A percentile compares a stretch with the other conserved stretches of the same genome.
phyloP scores from a whole-genome alignment of 2,329 filamentous ascomycete species.

The Aspergillus pseudoviridinutans region DNA sequence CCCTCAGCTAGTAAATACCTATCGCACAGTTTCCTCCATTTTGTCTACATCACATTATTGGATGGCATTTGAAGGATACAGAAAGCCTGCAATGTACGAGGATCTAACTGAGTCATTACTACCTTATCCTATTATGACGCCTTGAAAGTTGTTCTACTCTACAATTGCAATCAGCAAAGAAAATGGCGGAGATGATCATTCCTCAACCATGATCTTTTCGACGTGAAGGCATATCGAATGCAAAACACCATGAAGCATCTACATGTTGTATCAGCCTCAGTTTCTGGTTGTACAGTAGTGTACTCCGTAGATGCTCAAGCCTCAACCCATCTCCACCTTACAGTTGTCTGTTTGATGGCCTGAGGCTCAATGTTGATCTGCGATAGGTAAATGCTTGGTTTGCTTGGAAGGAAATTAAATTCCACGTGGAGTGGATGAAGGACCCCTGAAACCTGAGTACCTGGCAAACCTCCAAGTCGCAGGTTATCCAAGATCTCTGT shows the following conservation, averaged over 20 bases:
- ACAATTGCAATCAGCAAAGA: background rate
- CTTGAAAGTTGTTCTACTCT: too few relatives aligned
- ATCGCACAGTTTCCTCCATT: background rate
- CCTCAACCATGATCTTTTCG: background rate
- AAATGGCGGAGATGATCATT: slow-evolving; percentile 5
- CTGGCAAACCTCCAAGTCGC: too few relatives aligned
- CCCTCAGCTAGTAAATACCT: background rate
- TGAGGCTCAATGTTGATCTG: slow-evolving; percentile 9
- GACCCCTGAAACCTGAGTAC: background rate
- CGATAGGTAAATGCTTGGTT: slow-evolving; percentile 17
- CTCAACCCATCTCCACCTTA: background rate
- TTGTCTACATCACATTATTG: too few relatives aligned
- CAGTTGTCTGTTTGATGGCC: background rate
- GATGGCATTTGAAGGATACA: too few relatives aligned
- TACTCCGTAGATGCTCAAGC: too few relatives aligned
- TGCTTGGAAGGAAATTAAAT: slow-evolving; percentile 1
- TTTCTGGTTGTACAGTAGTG: background rate
- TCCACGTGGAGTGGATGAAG: background rate
- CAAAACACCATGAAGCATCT: slow-evolving; percentile 10
- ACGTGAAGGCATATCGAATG: slow-evolving; percentile 7
- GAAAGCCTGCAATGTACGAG: too few relatives aligned
- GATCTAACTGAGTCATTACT: too few relatives aligned
- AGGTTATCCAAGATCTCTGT: too few relatives aligned
- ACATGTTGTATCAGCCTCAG: slow-evolving; percentile 7
- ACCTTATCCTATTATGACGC: too few relatives aligned